Percentiles rank a stretch among this genome's conserved stretches.
These are phyloP conservation scores for Aureobasidium pullulans DNA, from an alignment of 2,329 filamentous ascomycete genomes.

Conservation along the genomic window DNA sequence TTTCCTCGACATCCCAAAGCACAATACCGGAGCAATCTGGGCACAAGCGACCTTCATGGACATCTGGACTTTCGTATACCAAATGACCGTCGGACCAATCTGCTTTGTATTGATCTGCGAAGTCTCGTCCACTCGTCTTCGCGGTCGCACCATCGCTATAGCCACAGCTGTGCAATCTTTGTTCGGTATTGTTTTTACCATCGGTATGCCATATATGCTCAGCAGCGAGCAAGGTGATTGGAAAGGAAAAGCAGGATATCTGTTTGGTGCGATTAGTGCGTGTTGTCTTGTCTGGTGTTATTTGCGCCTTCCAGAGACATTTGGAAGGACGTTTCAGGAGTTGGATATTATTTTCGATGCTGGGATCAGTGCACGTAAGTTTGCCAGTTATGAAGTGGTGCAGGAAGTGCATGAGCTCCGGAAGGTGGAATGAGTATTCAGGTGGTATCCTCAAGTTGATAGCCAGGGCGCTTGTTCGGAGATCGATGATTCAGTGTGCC, in stretches of 20 bases:
- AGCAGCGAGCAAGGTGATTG: conserved; percentile 26
- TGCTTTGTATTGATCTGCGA: conserved; percentile 14
- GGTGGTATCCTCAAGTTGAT: background rate
- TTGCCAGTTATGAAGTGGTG: background rate
- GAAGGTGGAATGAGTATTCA: background rate
- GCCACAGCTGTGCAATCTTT: conserved; percentile 15
- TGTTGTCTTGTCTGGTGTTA: conserved; percentile 26
- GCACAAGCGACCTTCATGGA: conserved; percentile 21
- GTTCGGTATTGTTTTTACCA: conserved; percentile 13
- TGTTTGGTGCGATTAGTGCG: conserved; percentile 25
- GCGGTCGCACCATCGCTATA: conserved; percentile 12
- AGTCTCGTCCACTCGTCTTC: conserved; percentile 8
- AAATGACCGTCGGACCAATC: conserved; percentile 14
- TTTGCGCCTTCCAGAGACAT: conserved; percentile 30
- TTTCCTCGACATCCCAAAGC: conserved; percentile 27
- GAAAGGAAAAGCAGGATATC: conserved; percentile 28
- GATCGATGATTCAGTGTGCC: no score
- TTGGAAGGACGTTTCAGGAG: conserved; percentile 29
- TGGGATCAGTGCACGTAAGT: background rate
- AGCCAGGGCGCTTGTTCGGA: no score
- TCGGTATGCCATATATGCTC: conserved; percentile 27
- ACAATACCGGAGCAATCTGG: conserved; percentile 28
- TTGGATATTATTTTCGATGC: conserved; percentile 30
- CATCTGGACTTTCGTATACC: background rate
- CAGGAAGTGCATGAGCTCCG: background rate